These are phyloP conservation scores for Cytospora mali DNA, from an alignment of 2,329 filamentous ascomycete genomes.

Conservation along the genomic window DNA sequence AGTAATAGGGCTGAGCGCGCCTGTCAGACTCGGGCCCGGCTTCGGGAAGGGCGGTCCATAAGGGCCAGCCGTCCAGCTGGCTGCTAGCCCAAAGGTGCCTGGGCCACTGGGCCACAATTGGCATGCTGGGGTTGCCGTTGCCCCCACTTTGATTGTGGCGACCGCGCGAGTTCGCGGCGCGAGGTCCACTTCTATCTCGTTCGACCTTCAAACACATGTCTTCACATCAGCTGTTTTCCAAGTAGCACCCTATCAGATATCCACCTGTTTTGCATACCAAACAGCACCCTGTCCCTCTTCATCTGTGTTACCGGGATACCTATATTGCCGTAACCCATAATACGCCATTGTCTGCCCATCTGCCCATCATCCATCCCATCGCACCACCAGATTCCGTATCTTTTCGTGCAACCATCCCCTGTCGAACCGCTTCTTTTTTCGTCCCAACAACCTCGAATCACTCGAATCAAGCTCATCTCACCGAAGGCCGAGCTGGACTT, in stretches of 20 bases:
- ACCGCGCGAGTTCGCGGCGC: slow-evolving; percentile 24
- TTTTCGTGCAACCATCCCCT: slow-evolving; percentile 10
- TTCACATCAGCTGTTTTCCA: slow-evolving; percentile 10
- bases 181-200: slow-evolving; percentile 22
- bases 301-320: slow-evolving; percentile 7
- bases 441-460: neutral
- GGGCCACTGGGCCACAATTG: too few species aligned
- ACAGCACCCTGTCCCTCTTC: neutral
- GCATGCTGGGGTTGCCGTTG: too few species aligned
- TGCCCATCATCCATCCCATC: slow-evolving; percentile 21
- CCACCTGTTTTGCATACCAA: neutral
- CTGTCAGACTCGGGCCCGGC: neutral
- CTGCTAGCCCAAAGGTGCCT: too few species aligned
- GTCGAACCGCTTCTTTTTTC: slow-evolving; percentile 2
- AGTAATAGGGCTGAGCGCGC: slow-evolving; percentile 15
- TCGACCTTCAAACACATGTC: slow-evolving; percentile 16
- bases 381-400: slow-evolving; percentile 25
- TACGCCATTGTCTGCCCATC: slow-evolving; percentile 29
- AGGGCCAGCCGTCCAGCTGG: too few species aligned
- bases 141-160: neutral
- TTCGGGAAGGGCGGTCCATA: neutral
- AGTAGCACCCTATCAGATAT: slow-evolving; percentile 4
- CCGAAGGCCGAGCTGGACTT: slow-evolving; percentile 22
- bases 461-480: neutral
- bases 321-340: slow-evolving; percentile 42